These are phyloP conservation scores for Brassica nigra DNA, from an alignment of 345 rosid genomes.

Conservation along the genomic window DNA sequence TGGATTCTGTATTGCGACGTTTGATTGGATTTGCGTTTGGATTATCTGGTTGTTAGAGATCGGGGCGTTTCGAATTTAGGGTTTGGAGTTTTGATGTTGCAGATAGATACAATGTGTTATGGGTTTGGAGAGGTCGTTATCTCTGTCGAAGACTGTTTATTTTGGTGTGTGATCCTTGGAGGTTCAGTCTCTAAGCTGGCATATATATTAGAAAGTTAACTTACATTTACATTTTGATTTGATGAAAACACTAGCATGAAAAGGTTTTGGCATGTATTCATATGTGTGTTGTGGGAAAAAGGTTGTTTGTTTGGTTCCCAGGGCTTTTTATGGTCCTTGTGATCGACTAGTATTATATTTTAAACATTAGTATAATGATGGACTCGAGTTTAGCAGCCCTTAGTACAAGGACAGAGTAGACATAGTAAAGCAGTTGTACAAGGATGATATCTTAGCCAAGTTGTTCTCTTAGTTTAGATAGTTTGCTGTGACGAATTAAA, in stretches of 20 bases:
- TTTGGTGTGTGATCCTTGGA: slow-evolving; percentile 23
- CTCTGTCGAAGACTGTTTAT: neutral
- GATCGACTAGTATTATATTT: neutral
- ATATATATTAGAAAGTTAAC: neutral
- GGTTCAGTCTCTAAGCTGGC: slow-evolving; percentile 28
- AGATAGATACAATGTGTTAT: slow-evolving; percentile 46
- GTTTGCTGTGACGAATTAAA: neutral
- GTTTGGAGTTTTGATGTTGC: slow-evolving; percentile 40
- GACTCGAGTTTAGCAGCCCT: neutral
- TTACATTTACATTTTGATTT: slow-evolving; percentile 6
- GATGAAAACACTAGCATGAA: neutral
- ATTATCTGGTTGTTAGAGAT: slow-evolving; percentile 13
- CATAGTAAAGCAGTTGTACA: neutral
- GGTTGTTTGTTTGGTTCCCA: neutral
- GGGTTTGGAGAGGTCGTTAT: slow-evolving; percentile 5
- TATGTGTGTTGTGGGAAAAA: neutral
- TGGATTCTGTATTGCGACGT: slow-evolving; percentile 19
- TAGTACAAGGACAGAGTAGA: neutral
- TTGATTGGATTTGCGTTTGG: slow-evolving; percentile 16
- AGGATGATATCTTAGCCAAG: neutral
- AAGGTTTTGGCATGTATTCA: neutral
- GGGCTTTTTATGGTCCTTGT: neutral
- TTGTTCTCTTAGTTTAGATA: neutral
- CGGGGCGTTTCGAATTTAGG: slow-evolving; percentile 42
- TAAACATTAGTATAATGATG: slow-evolving; percentile 3